A percentile compares a stretch with the other conserved stretches of the same genome.
Conservation (phyloP, 2,329 filamentous ascomycete species). For the Pyrenochaeta sp. region DNA sequence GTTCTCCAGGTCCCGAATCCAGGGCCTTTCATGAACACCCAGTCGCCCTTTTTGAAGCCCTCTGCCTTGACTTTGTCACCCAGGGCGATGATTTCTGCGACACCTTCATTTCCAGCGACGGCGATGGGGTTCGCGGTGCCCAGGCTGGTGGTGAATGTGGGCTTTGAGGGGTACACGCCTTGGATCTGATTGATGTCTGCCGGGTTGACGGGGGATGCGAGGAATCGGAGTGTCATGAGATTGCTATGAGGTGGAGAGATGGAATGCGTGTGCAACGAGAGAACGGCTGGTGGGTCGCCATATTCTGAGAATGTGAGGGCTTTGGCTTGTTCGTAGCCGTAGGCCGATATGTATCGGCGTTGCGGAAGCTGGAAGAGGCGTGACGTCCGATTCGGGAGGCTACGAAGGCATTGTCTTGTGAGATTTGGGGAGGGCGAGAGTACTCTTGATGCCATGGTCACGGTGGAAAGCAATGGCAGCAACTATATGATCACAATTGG, state of each 20-base stretch:
- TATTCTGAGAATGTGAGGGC: constrained; percentile 77
- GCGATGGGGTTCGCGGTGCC: constrained; percentile 79
- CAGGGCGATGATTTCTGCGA: constrained; percentile 82
- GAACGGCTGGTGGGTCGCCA: constrained; percentile 76
- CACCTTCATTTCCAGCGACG: constrained; percentile 88
- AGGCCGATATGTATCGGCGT: constrained; percentile 62
- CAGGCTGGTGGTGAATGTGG: constrained; percentile 75
- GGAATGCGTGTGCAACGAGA: constrained; percentile 75
- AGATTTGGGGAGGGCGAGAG: constrained; percentile 24
- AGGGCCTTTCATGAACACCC: constrained; percentile 86
- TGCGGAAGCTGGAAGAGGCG: constrained; percentile 22
- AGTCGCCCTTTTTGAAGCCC: constrained; percentile 78
- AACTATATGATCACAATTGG: constrained; percentile 7
- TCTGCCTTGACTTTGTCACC: constrained; percentile 64
- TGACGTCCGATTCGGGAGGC: constrained; percentile 10
- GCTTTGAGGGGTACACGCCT: constrained; percentile 90
- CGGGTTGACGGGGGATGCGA: constrained; percentile 93
- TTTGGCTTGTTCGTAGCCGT: constrained; percentile 86
- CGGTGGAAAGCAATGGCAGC: neutral
- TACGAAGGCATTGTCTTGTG: constrained; percentile 29
- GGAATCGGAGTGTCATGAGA: constrained; percentile 80
- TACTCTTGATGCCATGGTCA: constrained; percentile 37
- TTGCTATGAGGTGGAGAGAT: constrained; percentile 77
- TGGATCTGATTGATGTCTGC: constrained; percentile 98
- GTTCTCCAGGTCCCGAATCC: constrained; percentile 95